Base-by-base conservation (phyloP, 768 basidiomycete genomes). In the Gymnopilus junonius region DNA sequence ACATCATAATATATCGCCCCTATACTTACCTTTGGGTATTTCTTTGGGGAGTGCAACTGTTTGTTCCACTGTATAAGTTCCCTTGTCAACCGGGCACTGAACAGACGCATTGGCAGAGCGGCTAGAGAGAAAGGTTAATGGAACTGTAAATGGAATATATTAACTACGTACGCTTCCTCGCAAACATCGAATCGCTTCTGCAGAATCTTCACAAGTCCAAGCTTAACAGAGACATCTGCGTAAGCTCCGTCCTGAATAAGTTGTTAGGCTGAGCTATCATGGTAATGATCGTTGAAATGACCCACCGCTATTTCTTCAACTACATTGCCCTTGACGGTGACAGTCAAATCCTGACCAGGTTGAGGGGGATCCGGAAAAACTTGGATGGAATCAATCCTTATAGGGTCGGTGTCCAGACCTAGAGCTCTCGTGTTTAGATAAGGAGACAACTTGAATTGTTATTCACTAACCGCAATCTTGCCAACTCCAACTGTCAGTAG, bases 151-250 rank as follows among this genome's bases (percentile, higher is more conserved):
- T 27, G 23, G 14, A 40, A 31, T 29, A 34, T 59, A 53, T 23
- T 56, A 56, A 20, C 31, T 20, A 86, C 95, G 70, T 81, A 97
- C 93, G 95, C 95, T 77, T 98, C 96, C 63, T 96, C 83, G 73
- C 97, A 99, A 32, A 98, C 77, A 67, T 98, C 94, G 67, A 98
- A 97, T 17, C 67, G 71, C 79, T 93, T 97, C 46, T 81, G 76
- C 32, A 99, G 78, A n/a, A 99, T 74, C 79, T 94, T 97, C 72
- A 99, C 86, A 29, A 94, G 78, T 25, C 97, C 97, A n/a, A 99
- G 82, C 75, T 98, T 99, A 59, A 99, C 97, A 1, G 78, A 77
- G 4, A 99, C 95, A 67, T 96, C 88, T 8, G 91, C 97, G 69
- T 86, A 92, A 39, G 97, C 92, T 5, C 97, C 97, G 4, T 95